phyloP scores from a whole-genome alignment of 1,139 yeast species.

The Hemisphaericaspora lyxosophila region DNA sequence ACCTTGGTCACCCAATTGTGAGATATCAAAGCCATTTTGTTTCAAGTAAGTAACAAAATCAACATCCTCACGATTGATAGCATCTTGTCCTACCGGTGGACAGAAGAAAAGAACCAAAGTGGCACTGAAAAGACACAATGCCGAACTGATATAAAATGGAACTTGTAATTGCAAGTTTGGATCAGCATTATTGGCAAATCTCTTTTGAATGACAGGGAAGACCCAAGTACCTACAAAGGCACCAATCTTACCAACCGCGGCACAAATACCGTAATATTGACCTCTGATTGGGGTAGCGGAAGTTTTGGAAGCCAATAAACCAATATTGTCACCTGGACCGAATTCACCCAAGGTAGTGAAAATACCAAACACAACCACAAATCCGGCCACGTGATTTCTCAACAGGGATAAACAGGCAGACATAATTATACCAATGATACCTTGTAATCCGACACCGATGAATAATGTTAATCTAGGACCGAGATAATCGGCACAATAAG shows the following conservation, averaged over 20 bases:
- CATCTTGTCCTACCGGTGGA: slow-evolving; percentile 82
- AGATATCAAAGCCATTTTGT: slow-evolving; percentile 57
- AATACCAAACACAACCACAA: slow-evolving; percentile 83
- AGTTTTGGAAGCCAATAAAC: slow-evolving; percentile 82
- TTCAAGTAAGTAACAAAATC: slow-evolving; percentile 65
- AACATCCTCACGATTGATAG: slow-evolving; percentile 74
- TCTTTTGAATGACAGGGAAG: slow-evolving; percentile 69
- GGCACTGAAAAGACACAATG: slow-evolving; percentile 74
- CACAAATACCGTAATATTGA: slow-evolving; percentile 86
- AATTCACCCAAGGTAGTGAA: slow-evolving; percentile 86
- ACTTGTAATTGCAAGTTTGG: slow-evolving; percentile 58
- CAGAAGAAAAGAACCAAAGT: slow-evolving; percentile 65
- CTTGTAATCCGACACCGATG: slow-evolving; percentile 70
- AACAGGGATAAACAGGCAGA: slow-evolving; percentile 65
- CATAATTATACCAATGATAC: slow-evolving; percentile 81
- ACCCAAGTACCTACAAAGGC: slow-evolving; percentile 89
- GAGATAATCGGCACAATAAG: slow-evolving; percentile 73
- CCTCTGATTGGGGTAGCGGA: slow-evolving; percentile 88
- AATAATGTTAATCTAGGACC: slow-evolving; percentile 84
- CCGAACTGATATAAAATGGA: slow-evolving; percentile 81
- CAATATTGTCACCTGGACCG: slow-evolving; percentile 93
- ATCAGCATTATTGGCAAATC: slow-evolving; percentile 26
- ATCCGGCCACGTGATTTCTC: slow-evolving; percentile 65
- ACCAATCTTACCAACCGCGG: slow-evolving; percentile 88
- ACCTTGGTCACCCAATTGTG: slow-evolving; percentile 39